phyloP scores from a whole-genome alignment of 1,284 basidiomycete genomes.

The Irpex sp. region DNA sequence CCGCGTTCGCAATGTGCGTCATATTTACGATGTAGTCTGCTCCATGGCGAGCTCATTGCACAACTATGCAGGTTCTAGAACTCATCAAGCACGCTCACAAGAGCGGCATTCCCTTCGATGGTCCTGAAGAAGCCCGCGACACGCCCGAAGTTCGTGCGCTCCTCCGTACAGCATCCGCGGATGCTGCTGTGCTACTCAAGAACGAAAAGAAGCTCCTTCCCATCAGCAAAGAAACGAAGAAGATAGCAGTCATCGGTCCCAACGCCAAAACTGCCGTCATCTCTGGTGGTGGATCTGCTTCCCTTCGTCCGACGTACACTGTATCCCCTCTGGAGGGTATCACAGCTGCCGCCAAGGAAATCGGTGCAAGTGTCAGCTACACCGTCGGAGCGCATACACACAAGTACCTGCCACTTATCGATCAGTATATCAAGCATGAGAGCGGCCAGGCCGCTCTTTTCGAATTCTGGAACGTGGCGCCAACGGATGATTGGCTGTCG shows the following conservation, averaged over 20 bases:
- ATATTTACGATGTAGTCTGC: conserved; percentile 34
- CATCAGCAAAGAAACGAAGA: conserved; percentile 41
- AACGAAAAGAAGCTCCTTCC: conserved; percentile 57
- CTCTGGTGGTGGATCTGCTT: conserved; percentile 71
- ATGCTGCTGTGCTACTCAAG: conserved; percentile 68
- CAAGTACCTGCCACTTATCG: conserved; percentile 23
- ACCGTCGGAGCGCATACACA: conserved; percentile 52
- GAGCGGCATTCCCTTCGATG: conserved; percentile 47
- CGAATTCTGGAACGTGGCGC: conserved; percentile 54
- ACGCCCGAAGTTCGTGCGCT: conserved; percentile 50
- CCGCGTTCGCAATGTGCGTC: conserved; percentile 58
- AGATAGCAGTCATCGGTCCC: conserved; percentile 67
- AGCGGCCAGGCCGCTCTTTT: conserved; percentile 7
- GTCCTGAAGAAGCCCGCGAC: conserved; percentile 51
- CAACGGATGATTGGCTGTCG: conserved; percentile 53
- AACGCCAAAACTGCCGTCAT: conserved; percentile 67
- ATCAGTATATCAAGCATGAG: conserved; percentile 18
- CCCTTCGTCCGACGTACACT: conserved; percentile 67
- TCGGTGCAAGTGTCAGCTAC: conserved; percentile 48
- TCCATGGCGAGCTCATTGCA: conserved; percentile 54
- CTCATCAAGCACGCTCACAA: conserved; percentile 21
- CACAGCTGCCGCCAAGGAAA: conserved; percentile 38
- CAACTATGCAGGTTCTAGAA: conserved; percentile 7
- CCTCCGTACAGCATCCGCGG: conserved; percentile 54
- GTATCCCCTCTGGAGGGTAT: conserved; percentile 69